Evolutionary conservation across 371 early-diverging fungal genomes (phyloP).

Genomic region (Dipsacomyces acuminosporus): DNA sequence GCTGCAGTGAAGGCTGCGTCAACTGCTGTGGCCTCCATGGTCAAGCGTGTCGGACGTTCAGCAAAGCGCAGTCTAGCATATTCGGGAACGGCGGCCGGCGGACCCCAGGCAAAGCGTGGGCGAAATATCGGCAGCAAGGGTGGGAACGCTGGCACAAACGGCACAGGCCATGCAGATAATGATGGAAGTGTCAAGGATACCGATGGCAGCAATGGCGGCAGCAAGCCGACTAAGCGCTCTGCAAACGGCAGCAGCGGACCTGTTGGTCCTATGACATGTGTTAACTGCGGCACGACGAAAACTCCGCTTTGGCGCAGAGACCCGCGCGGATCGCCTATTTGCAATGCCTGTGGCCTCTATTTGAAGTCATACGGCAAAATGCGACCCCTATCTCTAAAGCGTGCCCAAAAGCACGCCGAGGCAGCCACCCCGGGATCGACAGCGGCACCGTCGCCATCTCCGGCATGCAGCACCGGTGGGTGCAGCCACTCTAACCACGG

Average conservation of each 20-base stretch:
- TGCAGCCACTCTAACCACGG: constrained; percentile 5
- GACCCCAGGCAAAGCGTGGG: constrained; percentile 21
- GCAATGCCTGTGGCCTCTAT: constrained; percentile 89
- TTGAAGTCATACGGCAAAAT: constrained; percentile 75
- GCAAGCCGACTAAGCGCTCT: background rate
- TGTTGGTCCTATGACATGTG: constrained; percentile 52
- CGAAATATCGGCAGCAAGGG: constrained; percentile 1
- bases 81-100: background rate
- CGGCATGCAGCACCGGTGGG: constrained; percentile 10
- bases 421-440: constrained; percentile 5
- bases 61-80: constrained; percentile 17
- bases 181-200: background rate
- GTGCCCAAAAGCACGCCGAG: constrained; percentile 47
- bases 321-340: constrained; percentile 71
- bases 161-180: background rate
- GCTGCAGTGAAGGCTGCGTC: constrained; percentile 37
- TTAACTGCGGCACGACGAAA: constrained; percentile 75
- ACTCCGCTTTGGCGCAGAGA: constrained; percentile 89
- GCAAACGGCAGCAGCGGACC: background rate
- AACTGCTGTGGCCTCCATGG: constrained; percentile 18
- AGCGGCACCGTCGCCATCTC: background rate
- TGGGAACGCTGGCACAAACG: background rate
- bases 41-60: constrained; percentile 20
- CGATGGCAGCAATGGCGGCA: background rate
- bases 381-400: constrained; percentile 75